Percentiles rank a stretch among this genome's conserved stretches.
Evolutionary conservation across 176 grass and related monocot species (phyloP).

Genomic region (Tillandsia fasciculata): DNA sequence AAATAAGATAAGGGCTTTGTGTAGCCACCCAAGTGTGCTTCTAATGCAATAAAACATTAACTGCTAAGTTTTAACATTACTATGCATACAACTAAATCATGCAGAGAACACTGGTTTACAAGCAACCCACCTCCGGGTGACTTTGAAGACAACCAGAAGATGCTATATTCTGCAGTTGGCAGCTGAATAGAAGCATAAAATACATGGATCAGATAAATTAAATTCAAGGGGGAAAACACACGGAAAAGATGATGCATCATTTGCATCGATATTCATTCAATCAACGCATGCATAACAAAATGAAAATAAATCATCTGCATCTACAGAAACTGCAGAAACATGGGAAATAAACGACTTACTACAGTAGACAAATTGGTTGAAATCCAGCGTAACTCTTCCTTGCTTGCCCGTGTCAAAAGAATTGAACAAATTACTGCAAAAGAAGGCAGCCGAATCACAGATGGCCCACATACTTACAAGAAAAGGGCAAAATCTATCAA

Average conservation of each 20-base stretch:
- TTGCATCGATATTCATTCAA: not conserved
- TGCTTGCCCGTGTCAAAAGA: slow-evolving; percentile 72
- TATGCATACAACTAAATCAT: too few species aligned
- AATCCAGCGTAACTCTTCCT: slow-evolving; percentile 76
- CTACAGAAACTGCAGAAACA: not conserved
- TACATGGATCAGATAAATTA: not conserved
- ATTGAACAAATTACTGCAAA: slow-evolving; percentile 61
- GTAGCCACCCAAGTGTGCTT: too few species aligned
- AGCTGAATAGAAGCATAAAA: slow-evolving; percentile 22
- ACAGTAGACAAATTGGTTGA: slow-evolving; percentile 85
- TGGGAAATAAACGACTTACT: slow-evolving; percentile 38
- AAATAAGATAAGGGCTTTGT: too few species aligned
- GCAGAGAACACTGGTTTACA: too few species aligned
- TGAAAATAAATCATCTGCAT: not conserved
- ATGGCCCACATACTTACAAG: not conserved
- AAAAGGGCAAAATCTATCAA: not conserved
- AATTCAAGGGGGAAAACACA: not conserved
- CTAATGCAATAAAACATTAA: too few species aligned
- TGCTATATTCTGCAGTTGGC: slow-evolving; percentile 73
- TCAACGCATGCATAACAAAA: not conserved
- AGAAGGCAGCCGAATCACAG: not conserved
- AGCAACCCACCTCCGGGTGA: too few species aligned
- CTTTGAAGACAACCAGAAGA: too few species aligned
- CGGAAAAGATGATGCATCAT: not conserved
- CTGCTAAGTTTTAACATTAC: too few species aligned